These are phyloP conservation scores for Coelastrella sp. DNA, from an alignment of 139 green algal genomes.

Conservation along the genomic window DNA sequence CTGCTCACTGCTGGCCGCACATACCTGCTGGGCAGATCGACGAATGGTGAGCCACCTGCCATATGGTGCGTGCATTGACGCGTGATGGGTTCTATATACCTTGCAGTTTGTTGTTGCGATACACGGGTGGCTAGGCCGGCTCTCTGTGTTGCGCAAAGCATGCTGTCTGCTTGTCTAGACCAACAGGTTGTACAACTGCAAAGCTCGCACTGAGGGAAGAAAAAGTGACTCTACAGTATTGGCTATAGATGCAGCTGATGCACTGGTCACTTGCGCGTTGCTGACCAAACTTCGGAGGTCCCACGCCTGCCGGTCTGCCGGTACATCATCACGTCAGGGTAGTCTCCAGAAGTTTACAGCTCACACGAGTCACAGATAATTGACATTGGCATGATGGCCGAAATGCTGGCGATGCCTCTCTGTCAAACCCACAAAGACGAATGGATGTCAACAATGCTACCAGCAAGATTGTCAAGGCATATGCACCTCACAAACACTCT, in stretches of 20 bases:
- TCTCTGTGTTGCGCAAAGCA: constrained; percentile 24
- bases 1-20: constrained; percentile 40
- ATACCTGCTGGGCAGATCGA: constrained; percentile 6
- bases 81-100: neutral
- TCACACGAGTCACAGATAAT: too few species aligned
- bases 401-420: too few species aligned
- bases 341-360: too few species aligned
- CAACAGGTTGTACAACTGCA: neutral
- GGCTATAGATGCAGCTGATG: neutral
- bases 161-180: neutral
- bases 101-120: constrained; percentile 3
- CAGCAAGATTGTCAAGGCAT: too few species aligned
- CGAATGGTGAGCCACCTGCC: neutral
- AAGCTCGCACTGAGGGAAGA: neutral
- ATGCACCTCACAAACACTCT: too few species aligned
- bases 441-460: too few species aligned
- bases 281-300: neutral
- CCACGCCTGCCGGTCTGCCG: neutral
- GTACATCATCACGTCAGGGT: neutral
- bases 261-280: neutral
- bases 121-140: constrained; percentile 16
- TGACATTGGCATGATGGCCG: too few species aligned
- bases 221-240: neutral
- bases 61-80: neutral
- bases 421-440: too few species aligned